Evolutionary conservation across 2,329 filamentous ascomycete genomes (phyloP), one percentile per base, ranked within the genome.

Genomic region (Neofusicoccum kwambonambiense): DNA sequence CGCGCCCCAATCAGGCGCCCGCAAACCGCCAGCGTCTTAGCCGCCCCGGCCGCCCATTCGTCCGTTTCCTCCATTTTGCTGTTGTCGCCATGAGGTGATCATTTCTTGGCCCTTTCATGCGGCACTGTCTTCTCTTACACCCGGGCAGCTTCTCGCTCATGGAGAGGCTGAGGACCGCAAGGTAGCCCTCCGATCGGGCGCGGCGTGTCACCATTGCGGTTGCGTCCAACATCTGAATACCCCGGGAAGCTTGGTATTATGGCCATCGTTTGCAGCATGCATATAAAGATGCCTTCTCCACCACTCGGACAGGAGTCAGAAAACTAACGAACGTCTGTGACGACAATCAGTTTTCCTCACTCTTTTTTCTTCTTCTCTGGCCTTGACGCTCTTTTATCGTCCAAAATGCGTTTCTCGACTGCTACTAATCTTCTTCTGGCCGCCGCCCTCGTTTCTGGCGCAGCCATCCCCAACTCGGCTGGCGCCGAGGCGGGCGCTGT

Each of bases 81-180:
- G 54, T 22, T 34, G 54, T 45, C 39, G 54, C 39, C 22, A 15
- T 45, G 19, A 27, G 37, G 19, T 35, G 39, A 27, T 57, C 54
- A 15, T 27, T n/a, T 39, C 51, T 54, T 54, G 51, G 51, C 17
- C 12, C 15, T 31, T 57, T 57, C 54, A 57, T 57, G 54, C 54
- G 54, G 15, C 4, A 7, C 27, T 8, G 12, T 39, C 22, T 57
- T 57, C 54, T 57, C 54, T 17, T 17, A 57, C 22, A 57, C 15
- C 54, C 39, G 54, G 39, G 7, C 11, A 9, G 52, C 12, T 15
- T 13, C 37, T 37, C 52, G n/a, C n/a, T 41, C 52, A 39, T 27
- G 52, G 39, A 19, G 27, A 31, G 27, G 27, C 27, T 31, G 27
- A 31, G 27, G 27, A 31, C 27, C 6, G 27, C 27, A 31, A 7